Conservation (phyloP, 306 rosid genomes). For the Oxytropis ochrocephala region DNA sequence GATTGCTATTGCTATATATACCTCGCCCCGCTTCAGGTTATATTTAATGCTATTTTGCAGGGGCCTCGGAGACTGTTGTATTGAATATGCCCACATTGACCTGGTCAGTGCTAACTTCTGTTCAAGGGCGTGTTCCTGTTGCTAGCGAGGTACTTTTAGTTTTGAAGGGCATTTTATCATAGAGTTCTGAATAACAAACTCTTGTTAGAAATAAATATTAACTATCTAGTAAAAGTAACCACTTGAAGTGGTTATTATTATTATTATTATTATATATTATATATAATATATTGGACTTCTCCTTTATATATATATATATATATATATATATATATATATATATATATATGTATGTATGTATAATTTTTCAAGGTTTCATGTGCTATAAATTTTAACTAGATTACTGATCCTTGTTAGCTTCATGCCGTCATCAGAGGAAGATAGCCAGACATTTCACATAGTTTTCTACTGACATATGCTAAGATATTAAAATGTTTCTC, state of each 20-base stretch:
- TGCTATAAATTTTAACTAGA: not conserved
- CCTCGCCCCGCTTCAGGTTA: not conserved
- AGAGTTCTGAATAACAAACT: not conserved
- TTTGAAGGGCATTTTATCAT: not conserved
- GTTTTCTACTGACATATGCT: not conserved
- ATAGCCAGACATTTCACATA: not conserved
- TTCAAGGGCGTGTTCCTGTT: conserved; percentile 84
- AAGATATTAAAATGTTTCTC: conserved; percentile 13
- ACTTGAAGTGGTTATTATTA: not conserved
- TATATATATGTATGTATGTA: not conserved
- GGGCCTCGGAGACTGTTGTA: conserved; percentile 76
- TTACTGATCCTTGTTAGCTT: not conserved
- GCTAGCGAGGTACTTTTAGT: conserved; percentile 72
- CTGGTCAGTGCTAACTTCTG: conserved; percentile 86
- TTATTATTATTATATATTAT: no score
- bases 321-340: no score
- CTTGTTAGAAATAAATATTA: not conserved
- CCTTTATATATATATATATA: not conserved
- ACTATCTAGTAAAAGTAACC: not conserved
- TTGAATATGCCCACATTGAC: conserved; percentile 81
- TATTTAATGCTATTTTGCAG: conserved; percentile 39
- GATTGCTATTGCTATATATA: not conserved
- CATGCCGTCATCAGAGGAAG: not conserved
- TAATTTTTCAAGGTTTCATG: not conserved
- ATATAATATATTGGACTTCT: not conserved